Base-by-base conservation (phyloP, 495 filamentous ascomycete genomes). In the Penicillium malachiteum region DNA sequence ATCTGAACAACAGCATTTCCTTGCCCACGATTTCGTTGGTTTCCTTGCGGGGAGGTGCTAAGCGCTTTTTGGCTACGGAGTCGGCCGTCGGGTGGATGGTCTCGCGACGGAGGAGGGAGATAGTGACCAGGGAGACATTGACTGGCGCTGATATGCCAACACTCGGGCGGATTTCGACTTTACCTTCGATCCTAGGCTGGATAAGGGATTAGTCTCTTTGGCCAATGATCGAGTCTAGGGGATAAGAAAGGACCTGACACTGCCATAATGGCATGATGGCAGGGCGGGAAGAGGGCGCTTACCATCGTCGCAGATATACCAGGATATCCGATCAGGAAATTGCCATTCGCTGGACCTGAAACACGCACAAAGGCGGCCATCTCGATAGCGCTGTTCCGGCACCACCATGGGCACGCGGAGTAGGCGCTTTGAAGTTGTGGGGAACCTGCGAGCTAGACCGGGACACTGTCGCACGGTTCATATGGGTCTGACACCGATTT, bases 301-400 rank as follows among this genome's bases (percentile, higher is more conserved):
- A 96, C 92, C 86, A 97, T 78, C 5, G 95, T 98, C 59, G 94
- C 95, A 33, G 95, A 96, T 71, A 98, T 97, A 56, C 94, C 94
- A 6, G 94, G 94, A 71, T 98, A 98, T 46, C 94, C 94, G 58
- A 97, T 91, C 58, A 97, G 78, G 66, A 93, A 96, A 73, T 91
- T 93, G 74, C 91, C 94, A 78, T 98, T 98, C 60, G 94, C 91
- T 61, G 92, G 93, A 60, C 94, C 94, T 66, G 91, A 95, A 78
- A 98, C 91, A 79, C 95, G 90, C 76, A 98, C 94, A 71, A 89
- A 93, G 70, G 93, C 92, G 70, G 90, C 82, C 84, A 93, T 88
- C 69, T 71, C 83, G 65, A 72, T 54, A 65, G 59, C 56, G 59
- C 63, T 55, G 65, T 62, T 59, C 60, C 66, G 68, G 58, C 72